These are phyloP conservation scores for Wickerhamiella musiphila DNA, from an alignment of 805 yeast genomes.

Conservation along the genomic window DNA sequence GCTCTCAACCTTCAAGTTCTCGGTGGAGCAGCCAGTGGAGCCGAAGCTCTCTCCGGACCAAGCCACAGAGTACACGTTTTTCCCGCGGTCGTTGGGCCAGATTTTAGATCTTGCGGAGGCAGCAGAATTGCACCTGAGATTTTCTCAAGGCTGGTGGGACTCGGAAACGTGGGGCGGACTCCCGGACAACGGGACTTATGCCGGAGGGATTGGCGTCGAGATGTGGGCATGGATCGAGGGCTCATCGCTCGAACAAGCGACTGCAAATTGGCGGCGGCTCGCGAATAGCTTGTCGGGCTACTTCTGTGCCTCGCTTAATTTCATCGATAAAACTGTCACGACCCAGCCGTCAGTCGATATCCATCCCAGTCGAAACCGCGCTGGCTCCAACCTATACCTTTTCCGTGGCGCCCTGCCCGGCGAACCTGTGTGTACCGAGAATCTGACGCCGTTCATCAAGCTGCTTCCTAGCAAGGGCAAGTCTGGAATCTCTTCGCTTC, in stretches of 20 bases:
- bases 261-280: constrained; percentile 48
- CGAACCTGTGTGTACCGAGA: constrained; percentile 94
- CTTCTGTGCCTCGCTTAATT: constrained; percentile 88
- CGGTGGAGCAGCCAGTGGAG: constrained; percentile 7
- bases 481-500: constrained; percentile 66
- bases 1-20: constrained; percentile 55
- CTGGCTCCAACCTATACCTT: constrained; percentile 11
- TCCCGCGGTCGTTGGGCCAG: constrained; percentile 73
- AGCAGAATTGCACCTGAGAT: constrained; percentile 64
- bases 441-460: constrained; percentile 82
- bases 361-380: constrained; percentile 13
- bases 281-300: constrained; percentile 71
- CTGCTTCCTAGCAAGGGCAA: constrained; percentile 82
- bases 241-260: constrained; percentile 33
- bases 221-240: constrained; percentile 77
- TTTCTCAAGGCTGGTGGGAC: constrained; percentile 94
- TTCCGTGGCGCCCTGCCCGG: constrained; percentile 80
- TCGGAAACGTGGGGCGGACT: constrained; percentile 69
- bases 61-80: constrained; percentile 22
- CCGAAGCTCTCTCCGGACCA: constrained; percentile 1
- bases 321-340: constrained; percentile 64
- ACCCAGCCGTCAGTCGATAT: constrained; percentile 35
- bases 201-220: constrained; percentile 95
- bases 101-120: constrained; percentile 48
- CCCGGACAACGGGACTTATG: constrained; percentile 48